Evolutionary conservation across 805 yeast species (phyloP).

Genomic region (Diddensiella transvaalensis): DNA sequence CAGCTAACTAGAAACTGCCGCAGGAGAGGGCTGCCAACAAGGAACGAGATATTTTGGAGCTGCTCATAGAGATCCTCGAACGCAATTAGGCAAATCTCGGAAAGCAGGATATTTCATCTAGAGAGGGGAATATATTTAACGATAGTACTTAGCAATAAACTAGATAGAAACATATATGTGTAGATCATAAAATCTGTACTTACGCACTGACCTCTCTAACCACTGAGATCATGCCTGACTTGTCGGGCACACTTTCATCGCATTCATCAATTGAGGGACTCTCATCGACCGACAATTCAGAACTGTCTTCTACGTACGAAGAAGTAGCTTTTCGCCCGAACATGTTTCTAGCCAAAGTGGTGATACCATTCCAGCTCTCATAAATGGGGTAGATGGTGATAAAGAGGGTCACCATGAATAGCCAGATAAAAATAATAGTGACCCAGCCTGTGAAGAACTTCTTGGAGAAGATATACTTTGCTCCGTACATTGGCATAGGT

Average conservation of each 20-base stretch:
- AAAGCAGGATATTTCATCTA: too few relatives aligned
- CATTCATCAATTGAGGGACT: not conserved
- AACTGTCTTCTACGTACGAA: not conserved
- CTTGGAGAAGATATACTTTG: constrained; percentile 68
- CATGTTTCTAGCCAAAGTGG: not conserved
- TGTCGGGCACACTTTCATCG: not conserved
- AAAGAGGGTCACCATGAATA: constrained; percentile 48
- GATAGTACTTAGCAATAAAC: too few relatives aligned
- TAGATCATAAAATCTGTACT: too few relatives aligned
- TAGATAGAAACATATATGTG: too few relatives aligned
- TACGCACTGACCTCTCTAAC: not conserved
- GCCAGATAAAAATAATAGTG: constrained; percentile 75
- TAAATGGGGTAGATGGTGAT: constrained; percentile 67
- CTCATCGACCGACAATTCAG: not conserved
- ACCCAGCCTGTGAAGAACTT: constrained; percentile 86
- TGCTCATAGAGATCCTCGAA: too few relatives aligned
- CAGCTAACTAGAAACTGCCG: too few relatives aligned
- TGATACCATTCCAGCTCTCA: constrained; percentile 55
- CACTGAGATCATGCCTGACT: not conserved
- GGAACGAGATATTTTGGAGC: too few relatives aligned
- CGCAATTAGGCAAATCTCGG: too few relatives aligned
- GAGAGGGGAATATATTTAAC: too few relatives aligned
- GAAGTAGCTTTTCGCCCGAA: not conserved
- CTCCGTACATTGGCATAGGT: constrained; percentile 94
- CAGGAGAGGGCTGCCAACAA: too few relatives aligned